Evolutionary conservation across 192 early-diverging fungal genomes (phyloP).

Genomic region (Coemansia sp.): DNA sequence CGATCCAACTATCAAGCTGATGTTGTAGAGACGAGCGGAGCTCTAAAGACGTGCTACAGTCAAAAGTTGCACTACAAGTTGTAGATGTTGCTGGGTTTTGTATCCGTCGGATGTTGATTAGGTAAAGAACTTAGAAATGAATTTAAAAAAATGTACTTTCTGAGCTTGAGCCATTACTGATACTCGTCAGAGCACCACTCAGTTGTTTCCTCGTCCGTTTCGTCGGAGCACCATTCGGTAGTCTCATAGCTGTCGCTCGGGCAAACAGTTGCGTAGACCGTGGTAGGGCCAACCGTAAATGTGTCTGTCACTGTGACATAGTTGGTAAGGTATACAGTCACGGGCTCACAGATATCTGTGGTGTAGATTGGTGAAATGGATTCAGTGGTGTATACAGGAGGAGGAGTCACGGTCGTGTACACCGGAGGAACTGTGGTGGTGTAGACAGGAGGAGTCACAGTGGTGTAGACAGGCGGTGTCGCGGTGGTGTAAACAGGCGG

Average conservation of each 20-base stretch:
- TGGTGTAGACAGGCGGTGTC: neutral
- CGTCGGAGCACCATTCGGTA: slow-evolving; percentile 29
- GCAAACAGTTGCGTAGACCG: slow-evolving; percentile 16
- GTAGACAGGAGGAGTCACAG: neutral
- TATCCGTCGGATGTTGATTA: too few species aligned
- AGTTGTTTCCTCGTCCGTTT: slow-evolving; percentile 8
- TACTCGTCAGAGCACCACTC: slow-evolving; percentile 8
- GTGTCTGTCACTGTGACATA: slow-evolving; percentile 20
- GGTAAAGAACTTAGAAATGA: neutral
- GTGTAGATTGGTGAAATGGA: slow-evolving; percentile 1
- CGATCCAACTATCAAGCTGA: neutral
- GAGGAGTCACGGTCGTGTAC: slow-evolving; percentile 1
- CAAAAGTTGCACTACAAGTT: neutral
- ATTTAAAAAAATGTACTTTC: neutral
- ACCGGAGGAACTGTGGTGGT: neutral
- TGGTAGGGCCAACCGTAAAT: slow-evolving; percentile 9
- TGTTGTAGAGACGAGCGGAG: neutral
- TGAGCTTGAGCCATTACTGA: neutral
- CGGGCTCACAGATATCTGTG: slow-evolving; percentile 16
- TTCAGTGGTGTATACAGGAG: slow-evolving; percentile 3
- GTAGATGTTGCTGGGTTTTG: too few species aligned
- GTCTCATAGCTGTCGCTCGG: slow-evolving; percentile 25
- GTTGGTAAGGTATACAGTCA: slow-evolving; percentile 17
- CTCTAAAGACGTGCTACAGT: neutral
- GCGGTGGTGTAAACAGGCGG: neutral